Evolutionary conservation across 1,284 basidiomycete species (phyloP).

Genomic region (Trichosporon sp.): DNA sequence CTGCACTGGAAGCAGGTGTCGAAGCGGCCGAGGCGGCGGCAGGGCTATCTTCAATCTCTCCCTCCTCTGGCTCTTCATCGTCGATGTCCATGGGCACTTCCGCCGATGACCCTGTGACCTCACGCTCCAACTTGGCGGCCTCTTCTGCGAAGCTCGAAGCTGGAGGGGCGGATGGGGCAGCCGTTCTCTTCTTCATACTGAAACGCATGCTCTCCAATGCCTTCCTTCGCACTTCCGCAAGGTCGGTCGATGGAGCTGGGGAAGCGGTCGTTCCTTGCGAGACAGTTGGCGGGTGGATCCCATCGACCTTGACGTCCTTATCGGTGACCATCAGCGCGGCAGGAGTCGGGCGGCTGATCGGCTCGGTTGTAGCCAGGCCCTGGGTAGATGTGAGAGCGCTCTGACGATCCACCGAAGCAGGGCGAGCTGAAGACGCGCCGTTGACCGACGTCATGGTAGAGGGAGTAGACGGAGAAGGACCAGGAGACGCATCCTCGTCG

Average conservation of each 20-base stretch:
- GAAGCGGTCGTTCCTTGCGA: background rate
- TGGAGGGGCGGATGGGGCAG: background rate
- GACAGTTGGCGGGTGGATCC: background rate
- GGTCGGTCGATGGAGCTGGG: constrained; percentile 29
- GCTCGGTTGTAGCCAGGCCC: background rate
- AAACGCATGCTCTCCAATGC: constrained; percentile 44
- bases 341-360: background rate
- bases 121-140: constrained; percentile 41
- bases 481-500: constrained; percentile 25
- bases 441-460: background rate
- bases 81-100: constrained; percentile 36
- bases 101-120: constrained; percentile 35
- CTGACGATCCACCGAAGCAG: background rate
- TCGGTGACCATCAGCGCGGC: background rate
- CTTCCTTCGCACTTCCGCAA: constrained; percentile 43
- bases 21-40: background rate
- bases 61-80: constrained; percentile 44
- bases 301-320: background rate
- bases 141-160: constrained; percentile 36
- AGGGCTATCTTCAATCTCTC: constrained; percentile 40
- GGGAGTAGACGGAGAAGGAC: background rate
- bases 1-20: constrained; percentile 13
- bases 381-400: background rate
- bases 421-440: background rate
- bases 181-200: constrained; percentile 19